These are phyloP conservation scores for Neurospora sp. DNA, from an alignment of 495 filamentous ascomycete species.

Conservation along the genomic window DNA sequence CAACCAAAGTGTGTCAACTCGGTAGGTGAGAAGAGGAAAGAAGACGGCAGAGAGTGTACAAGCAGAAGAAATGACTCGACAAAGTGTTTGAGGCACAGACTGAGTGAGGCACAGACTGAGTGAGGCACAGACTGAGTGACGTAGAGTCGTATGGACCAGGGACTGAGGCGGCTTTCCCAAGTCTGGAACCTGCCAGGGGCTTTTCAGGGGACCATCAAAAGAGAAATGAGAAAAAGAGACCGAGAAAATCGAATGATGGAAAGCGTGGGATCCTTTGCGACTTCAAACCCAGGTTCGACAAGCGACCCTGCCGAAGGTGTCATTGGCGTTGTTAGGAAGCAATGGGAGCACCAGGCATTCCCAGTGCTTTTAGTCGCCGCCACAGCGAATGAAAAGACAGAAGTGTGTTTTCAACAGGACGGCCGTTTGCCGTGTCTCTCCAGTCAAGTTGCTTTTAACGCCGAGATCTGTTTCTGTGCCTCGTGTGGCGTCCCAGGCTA, in stretches of 20 bases:
- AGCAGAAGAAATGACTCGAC: conserved; percentile 13
- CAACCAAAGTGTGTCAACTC: not conserved
- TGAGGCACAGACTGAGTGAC: not conserved
- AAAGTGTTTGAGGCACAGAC: conserved; percentile 2
- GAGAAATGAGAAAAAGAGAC: not conserved
- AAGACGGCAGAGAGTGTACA: conserved; percentile 1
- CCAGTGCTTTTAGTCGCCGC: not conserved
- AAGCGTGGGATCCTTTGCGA: conserved; percentile 2
- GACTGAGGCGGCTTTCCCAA: not conserved
- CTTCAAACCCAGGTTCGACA: not conserved
- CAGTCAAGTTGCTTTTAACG: not conserved
- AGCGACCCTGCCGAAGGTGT: not conserved
- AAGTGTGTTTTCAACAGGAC: not conserved
- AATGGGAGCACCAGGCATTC: not conserved
- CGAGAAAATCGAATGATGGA: conserved; percentile 5
- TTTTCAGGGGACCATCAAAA: not conserved
- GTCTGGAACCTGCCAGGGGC: conserved; percentile 15
- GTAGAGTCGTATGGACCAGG: not conserved
- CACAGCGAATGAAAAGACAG: not conserved
- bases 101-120: not conserved
- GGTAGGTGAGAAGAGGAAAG: conserved; percentile 4
- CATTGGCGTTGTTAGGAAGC: not conserved
- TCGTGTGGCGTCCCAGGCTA: not conserved
- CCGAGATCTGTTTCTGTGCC: not conserved
- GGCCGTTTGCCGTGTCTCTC: not conserved